A percentile compares a stretch with the other conserved stretches of the same genome.
Evolutionary conservation across 2,329 filamentous ascomycete species (phyloP).

Genomic region (Ceratocystis lukuohia): DNA sequence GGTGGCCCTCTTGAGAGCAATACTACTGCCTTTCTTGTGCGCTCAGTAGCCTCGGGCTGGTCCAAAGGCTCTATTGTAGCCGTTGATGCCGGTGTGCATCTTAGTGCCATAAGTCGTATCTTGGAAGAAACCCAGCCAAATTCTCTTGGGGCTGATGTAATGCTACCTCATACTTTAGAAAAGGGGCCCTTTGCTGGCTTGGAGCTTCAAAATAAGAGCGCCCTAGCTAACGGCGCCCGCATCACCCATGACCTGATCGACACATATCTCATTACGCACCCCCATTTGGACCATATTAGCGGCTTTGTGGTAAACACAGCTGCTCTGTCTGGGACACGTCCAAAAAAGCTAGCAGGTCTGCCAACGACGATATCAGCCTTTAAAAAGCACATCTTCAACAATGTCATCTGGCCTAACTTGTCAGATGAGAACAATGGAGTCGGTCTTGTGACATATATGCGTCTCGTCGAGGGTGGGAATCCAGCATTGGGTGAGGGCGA

Average conservation of each 20-base stretch:
- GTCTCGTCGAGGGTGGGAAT: constrained; percentile 79
- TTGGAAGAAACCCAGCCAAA: constrained; percentile 43
- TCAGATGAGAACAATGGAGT: constrained; percentile 93
- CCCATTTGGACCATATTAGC: constrained; percentile 89
- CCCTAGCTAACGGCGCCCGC: constrained; percentile 67
- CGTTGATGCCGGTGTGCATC: constrained; percentile 86
- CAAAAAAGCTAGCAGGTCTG: constrained; percentile 75
- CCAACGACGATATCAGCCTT: constrained; percentile 84
- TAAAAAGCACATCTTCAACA: constrained; percentile 93
- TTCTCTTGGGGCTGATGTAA: constrained; percentile 27
- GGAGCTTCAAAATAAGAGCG: constrained; percentile 49
- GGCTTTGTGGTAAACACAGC: constrained; percentile 91
- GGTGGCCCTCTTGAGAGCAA: constrained; percentile 85
- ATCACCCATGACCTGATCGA: constrained; percentile 69
- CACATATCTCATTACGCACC: constrained; percentile 85
- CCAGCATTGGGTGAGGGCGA: constrained; percentile 69
- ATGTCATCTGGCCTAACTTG: constrained; percentile 93
- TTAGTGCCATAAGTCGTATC: constrained; percentile 71
- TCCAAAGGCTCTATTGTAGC: constrained; percentile 68
- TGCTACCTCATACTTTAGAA: constrained; percentile 40
- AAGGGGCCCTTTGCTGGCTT: constrained; percentile 71
- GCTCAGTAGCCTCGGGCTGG: constrained; percentile 69
- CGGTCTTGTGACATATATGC: constrained; percentile 78
- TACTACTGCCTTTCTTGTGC: constrained; percentile 77
- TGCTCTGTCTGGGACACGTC: constrained; percentile 61